Evolutionary conservation across 805 yeast species (phyloP).

Genomic region (Wickerhamiella siamensis): DNA sequence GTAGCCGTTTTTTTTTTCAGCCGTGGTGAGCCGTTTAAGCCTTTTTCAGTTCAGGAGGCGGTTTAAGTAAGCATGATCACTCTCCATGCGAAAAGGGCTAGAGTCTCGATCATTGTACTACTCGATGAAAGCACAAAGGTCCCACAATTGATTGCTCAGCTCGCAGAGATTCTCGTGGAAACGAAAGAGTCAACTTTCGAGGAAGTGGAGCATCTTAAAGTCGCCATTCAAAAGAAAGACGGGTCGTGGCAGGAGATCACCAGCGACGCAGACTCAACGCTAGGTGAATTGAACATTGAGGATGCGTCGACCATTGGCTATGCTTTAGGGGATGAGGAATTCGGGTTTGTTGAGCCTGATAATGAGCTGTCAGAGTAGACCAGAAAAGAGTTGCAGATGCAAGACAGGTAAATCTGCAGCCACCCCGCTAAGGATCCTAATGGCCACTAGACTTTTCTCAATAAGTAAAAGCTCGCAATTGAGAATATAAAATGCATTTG

Average conservation of each 20-base stretch:
- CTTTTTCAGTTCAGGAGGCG: too few species aligned
- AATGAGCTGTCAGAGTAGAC: not conserved
- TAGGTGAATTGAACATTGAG: constrained; percentile 7
- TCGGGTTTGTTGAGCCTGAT: constrained; percentile 3
- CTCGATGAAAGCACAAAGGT: constrained; percentile 7
- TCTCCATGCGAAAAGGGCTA: constrained; percentile 12
- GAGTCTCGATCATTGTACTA: constrained; percentile 9
- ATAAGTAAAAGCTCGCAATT: not conserved
- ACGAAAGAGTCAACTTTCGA: constrained; percentile 13
- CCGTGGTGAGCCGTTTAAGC: too few species aligned
- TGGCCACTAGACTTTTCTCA: too few species aligned
- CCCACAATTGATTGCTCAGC: constrained; percentile 14
- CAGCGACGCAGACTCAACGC: constrained; percentile 4
- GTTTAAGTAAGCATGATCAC: constrained; percentile 4
- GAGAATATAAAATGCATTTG: not conserved
- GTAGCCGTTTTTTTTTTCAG: too few species aligned
- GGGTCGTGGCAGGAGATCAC: constrained; percentile 11
- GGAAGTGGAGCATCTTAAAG: constrained; percentile 13
- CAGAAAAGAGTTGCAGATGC: too few species aligned
- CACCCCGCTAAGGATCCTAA: too few species aligned
- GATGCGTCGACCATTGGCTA: constrained; percentile 10
- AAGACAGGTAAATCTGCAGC: too few species aligned
- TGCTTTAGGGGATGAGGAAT: constrained; percentile 10
- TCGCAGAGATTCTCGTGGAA: constrained; percentile 18
- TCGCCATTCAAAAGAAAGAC: constrained; percentile 10